Evolutionary conservation across 2,329 filamentous ascomycete species (phyloP).

Genomic region (Clonostachys chloroleuca): DNA sequence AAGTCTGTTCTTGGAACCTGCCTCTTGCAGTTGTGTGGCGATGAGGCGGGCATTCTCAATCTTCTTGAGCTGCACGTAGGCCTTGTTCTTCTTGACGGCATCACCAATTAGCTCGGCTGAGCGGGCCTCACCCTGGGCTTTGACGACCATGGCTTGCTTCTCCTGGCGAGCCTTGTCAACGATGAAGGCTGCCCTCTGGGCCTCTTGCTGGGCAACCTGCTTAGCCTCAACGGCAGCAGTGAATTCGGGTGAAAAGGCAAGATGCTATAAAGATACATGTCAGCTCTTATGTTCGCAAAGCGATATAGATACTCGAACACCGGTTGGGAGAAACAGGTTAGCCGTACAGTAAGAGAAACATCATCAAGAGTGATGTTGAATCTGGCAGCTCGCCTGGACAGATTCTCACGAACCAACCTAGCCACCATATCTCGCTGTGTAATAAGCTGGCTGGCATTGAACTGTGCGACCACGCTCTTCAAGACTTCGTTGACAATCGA

Average conservation of each 20-base stretch:
- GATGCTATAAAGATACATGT: slow-evolving; percentile 43
- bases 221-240: slow-evolving; percentile 71
- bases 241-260: slow-evolving; percentile 71
- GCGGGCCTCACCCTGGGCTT: slow-evolving; percentile 97
- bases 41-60: slow-evolving; percentile 94
- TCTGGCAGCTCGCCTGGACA: slow-evolving; percentile 82
- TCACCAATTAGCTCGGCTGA: slow-evolving; percentile 98
- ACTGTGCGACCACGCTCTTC: slow-evolving; percentile 98
- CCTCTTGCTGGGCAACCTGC: slow-evolving; percentile 83
- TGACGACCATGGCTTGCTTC: slow-evolving; percentile 98
- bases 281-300: neutral
- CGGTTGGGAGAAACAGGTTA: neutral
- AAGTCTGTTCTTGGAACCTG: slow-evolving; percentile 84
- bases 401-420: slow-evolving; percentile 84
- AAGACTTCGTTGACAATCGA: slow-evolving; percentile 98
- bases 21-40: slow-evolving; percentile 82
- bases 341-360: slow-evolving; percentile 85
- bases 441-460: slow-evolving; percentile 97
- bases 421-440: slow-evolving; percentile 98
- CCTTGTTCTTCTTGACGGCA: slow-evolving; percentile 98
- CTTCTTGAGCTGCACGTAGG: slow-evolving; percentile 95
- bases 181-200: slow-evolving; percentile 92
- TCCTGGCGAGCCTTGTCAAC: slow-evolving; percentile 99
- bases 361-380: slow-evolving; percentile 98
- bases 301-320: neutral